Percentiles rank a stretch among this genome's conserved stretches.
phyloP scores from a whole-genome alignment of 768 basidiomycete genomes.

The Stropharia rugosoannulata region DNA sequence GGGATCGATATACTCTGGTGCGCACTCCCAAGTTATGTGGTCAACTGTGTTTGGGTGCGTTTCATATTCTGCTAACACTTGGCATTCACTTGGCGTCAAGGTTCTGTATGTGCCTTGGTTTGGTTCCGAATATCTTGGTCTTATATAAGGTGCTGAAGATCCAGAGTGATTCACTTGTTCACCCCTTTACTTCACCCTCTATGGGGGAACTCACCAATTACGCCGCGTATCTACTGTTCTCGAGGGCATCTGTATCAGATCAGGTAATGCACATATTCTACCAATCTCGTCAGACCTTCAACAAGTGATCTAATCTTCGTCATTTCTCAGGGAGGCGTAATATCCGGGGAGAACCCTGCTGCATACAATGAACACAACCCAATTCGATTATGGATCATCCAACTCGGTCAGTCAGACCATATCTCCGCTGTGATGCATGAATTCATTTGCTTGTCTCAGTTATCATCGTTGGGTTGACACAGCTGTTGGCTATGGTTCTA shows the following conservation, averaged over 20 bases:
- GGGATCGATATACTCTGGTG: not conserved
- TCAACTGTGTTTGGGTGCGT: not conserved
- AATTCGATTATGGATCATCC: constrained; percentile 73
- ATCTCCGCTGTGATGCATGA: not conserved
- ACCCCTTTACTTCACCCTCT: constrained; percentile 7
- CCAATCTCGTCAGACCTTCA: constrained; percentile 10
- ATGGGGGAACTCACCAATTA: constrained; percentile 52
- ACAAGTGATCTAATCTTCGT: not conserved
- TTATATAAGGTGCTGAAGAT: not conserved
- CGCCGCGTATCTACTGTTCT: constrained; percentile 30
- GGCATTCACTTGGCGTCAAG: not conserved
- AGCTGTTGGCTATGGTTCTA: constrained; percentile 66
- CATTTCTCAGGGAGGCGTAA: constrained; percentile 61
- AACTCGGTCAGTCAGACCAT: constrained; percentile 51
- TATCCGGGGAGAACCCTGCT: constrained; percentile 75
- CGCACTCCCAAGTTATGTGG: not conserved
- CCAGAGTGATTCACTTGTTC: not conserved
- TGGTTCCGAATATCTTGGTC: constrained; percentile 1
- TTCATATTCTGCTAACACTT: not conserved
- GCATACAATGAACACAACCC: constrained; percentile 65
- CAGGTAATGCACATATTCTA: constrained; percentile 30
- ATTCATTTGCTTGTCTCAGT: constrained; percentile 35
- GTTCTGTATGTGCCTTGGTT: not conserved
- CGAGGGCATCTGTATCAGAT: constrained; percentile 43
- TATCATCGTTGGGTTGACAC: constrained; percentile 80